Evolutionary conservation across 495 filamentous ascomycete species (phyloP).

Genomic region (Pyrenopolyporus hunteri): DNA sequence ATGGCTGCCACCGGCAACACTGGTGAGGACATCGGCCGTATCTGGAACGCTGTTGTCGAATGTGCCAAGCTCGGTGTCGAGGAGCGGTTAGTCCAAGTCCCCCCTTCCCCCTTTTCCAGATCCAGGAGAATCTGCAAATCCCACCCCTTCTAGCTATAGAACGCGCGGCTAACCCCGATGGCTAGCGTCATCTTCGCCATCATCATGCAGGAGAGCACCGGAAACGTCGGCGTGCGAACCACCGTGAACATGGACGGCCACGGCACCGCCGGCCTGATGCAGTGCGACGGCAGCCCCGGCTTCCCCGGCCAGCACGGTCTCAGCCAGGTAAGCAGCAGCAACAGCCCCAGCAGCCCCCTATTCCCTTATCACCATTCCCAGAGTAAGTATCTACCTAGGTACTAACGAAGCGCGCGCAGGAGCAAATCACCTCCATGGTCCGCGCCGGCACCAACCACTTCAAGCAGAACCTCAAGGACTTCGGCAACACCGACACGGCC

Average conservation of each 20-base stretch:
- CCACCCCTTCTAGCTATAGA: neutral
- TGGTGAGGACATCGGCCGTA: constrained; percentile 44
- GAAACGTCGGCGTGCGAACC: constrained; percentile 47
- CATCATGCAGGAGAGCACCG: constrained; percentile 54
- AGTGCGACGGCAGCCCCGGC: constrained; percentile 42
- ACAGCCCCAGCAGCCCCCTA: neutral
- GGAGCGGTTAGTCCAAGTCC: constrained; percentile 39
- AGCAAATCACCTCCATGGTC: constrained; percentile 48
- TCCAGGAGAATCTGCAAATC: neutral
- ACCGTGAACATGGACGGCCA: constrained; percentile 45
- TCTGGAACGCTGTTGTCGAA: constrained; percentile 42
- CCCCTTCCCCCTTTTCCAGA: neutral
- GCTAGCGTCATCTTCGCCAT: constrained; percentile 47
- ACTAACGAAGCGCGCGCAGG: constrained; percentile 23
- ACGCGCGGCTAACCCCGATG: neutral
- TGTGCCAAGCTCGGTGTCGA: constrained; percentile 47
- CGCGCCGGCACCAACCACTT: constrained; percentile 45
- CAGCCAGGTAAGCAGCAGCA: constrained; percentile 41
- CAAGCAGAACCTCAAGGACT: constrained; percentile 44
- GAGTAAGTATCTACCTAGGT: neutral
- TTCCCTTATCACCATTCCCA: neutral
- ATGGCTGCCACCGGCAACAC: constrained; percentile 45
- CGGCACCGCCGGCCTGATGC: constrained; percentile 47
- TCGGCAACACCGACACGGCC: constrained; percentile 38
- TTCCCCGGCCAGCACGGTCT: constrained; percentile 44